Base-by-base conservation (phyloP, 768 basidiomycete genomes). In the Boletus sensibilis region DNA sequence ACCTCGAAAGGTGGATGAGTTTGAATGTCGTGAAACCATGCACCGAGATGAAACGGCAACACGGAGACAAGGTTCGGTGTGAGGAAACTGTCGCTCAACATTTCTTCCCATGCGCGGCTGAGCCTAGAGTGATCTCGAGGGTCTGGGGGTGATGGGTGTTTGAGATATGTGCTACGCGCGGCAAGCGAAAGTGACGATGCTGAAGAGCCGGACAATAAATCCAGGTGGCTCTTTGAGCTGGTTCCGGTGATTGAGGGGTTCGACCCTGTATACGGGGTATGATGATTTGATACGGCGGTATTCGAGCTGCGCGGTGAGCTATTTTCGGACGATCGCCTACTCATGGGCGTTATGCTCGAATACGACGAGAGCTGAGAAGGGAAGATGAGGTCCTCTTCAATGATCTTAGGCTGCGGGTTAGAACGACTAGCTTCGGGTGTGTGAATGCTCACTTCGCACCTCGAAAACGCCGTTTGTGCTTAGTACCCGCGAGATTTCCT, bases 311-410 rank as follows among this genome's bases (percentile, higher is more conserved):
- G 62, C 0, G 64, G 62, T 1, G 68, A 74, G 34, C 53, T 62
- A 16, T 61, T 59, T 53, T 44, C 57, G 16, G 66, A 65, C 3
- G 66, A 72, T 23, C 21, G 53, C 14, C 58, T 50, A 14, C 50
- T 55, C 21, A n/a, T 5, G n/a, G 56, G 38, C 37, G 49, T 52
- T 11, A 38, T n/a, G n/a, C 58, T 52, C 16, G 54, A 46, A n/a
- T 39, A 52, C 3, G 56, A 52, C 18, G 53, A 42, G n/a, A n/a
- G 37, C 49, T 63, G 60, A 44, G 77, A 82, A 9, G 88, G 88
- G 64, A 90, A 90, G 45, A 88, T 76, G 8, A 84, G 76, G 64
- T 89, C 87, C 56, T 91, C 88, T 67, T 89, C 88, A 37, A 89
- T 79, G 10, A 89, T 75, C 88, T 90, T 58, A 9, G n/a, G 45